Conservation (phyloP, 2,329 filamentous ascomycete genomes). For the Alternaria dauci region DNA sequence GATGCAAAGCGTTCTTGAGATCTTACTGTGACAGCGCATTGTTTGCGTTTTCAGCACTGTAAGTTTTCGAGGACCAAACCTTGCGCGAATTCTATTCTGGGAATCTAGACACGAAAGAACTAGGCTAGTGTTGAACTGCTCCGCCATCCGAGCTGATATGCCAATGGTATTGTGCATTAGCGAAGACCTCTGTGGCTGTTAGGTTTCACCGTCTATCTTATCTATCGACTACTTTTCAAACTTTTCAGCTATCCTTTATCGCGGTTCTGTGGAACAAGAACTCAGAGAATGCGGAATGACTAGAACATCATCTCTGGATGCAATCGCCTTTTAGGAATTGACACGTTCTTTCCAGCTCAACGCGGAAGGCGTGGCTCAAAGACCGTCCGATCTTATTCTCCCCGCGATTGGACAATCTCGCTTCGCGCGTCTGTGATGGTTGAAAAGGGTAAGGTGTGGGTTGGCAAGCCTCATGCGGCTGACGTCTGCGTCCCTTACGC, state of each 20-base stretch:
- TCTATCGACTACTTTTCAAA: background rate
- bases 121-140: background rate
- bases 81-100: background rate
- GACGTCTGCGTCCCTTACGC: background rate
- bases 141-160: background rate
- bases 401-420: background rate
- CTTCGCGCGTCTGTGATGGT: background rate
- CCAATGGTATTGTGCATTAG: background rate
- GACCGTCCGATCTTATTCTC: background rate
- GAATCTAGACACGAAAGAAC: background rate
- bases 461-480: conserved; percentile 12
- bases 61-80: no score
- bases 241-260: background rate
- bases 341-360: conserved; percentile 5
- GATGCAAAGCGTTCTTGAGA: background rate
- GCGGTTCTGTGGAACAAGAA: background rate
- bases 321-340: background rate
- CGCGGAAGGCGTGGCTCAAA: background rate
- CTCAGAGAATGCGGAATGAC: background rate
- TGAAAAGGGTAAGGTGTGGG: conserved; percentile 7
- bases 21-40: background rate
- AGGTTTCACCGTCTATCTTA: background rate
- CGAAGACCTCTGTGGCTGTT: background rate
- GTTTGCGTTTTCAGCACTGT: background rate
- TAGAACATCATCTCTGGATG: background rate